Base-by-base conservation (phyloP, 106 monocot genomes). In the Dioscorea zingiberensis region DNA sequence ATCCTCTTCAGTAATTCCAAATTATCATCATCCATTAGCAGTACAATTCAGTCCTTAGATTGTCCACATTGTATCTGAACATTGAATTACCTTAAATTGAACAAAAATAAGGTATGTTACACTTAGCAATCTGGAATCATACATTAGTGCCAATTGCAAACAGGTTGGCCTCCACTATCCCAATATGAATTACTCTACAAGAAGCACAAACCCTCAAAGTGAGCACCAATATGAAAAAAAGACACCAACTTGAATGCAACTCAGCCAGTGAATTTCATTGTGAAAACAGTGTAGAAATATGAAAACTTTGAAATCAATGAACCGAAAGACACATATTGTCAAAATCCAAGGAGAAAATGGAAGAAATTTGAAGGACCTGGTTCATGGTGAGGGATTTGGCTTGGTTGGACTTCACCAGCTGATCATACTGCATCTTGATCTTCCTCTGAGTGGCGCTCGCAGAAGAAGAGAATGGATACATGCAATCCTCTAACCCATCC, bases 341-440 rank as follows among this genome's bases (percentile, higher is more conserved):
- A 13, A 63, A 1, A 63, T 21, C 14, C 3, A 63, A 18, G 38
- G 14, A 5, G 27, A 63, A 19, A 27, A 63, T 13, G 17, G 10
- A 19, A 1, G 19, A 44, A 19, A 19, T n/a, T 11, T 0, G 1
- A 44, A 19, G 16, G 45, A 64, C 64, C 64, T 64, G 64, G 2
- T 21, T 46, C 14, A 64, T 15, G 46, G 64, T 64, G 21, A 64
- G 64, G 9, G 64, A 44, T 25, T 64, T 64, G 47, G 46, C 45
- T 24, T 64, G 64, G 47, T 64, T 64, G 47, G 64, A 64, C 21
- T 47, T 64, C 21, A 64, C 64, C 11, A 64, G 64, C 47, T 64
- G 64, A 19, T 64, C 64, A 25, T 64, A 64, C 21, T 47, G 45
- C 64, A 47, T 0, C 24, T 64, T 64, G 9, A 46, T 64, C 23